Evolutionary conservation across 352 stramenopile genomes (phyloP), one percentile per base, ranked within the genome.

Genomic region (Globisporangium rhizosaccharum): DNA sequence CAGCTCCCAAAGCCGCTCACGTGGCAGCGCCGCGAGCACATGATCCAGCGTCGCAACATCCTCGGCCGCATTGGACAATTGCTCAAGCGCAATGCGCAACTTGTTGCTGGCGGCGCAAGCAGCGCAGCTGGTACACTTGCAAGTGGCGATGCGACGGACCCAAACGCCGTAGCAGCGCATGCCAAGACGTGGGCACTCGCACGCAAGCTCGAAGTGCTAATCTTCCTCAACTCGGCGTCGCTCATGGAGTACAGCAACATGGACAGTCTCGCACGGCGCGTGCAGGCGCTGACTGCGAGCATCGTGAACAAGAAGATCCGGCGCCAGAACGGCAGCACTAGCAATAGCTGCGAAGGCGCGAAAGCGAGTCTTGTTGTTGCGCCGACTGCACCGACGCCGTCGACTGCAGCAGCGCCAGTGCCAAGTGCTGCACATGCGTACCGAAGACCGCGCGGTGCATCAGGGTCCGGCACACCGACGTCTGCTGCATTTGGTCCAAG

Each of bases 251-350:
- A 92, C 63, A 71, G 66, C 36, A 94, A 94, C 62, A 68, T 86
- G 61, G 72, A 94, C 68, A 92, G 82, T 49, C 67, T 94, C 14
- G 67, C 79, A 26, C 81, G 85, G 7, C 85, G 85, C 51, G 80
- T 94, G 47, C 85, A 94, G 68, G 82, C 82, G 39, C 66, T 94
- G 20, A 92, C 85, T 3, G 73, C 80, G 12, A 73, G 81, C 48
- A 90, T 94, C 37, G 80, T 94, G 37, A 94, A 94, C 68, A 90
- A 90, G 70, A 90, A 90, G 59, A 94, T 91, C 53, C 79, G 85
- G 8, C 69, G 76, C 10, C 62, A 83, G 42, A 79, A 61, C 47
- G 53, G 56, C n/a, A 52, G 20, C 23, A 56, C 26, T 51, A 58
- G 42, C 41, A 23, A 15, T 10, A 39, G 5, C 49, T n/a, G 33